Evolutionary conservation across 2,329 filamentous ascomycete genomes (phyloP).

Genomic region (Pseudopyrenochaeta lycopersici): DNA sequence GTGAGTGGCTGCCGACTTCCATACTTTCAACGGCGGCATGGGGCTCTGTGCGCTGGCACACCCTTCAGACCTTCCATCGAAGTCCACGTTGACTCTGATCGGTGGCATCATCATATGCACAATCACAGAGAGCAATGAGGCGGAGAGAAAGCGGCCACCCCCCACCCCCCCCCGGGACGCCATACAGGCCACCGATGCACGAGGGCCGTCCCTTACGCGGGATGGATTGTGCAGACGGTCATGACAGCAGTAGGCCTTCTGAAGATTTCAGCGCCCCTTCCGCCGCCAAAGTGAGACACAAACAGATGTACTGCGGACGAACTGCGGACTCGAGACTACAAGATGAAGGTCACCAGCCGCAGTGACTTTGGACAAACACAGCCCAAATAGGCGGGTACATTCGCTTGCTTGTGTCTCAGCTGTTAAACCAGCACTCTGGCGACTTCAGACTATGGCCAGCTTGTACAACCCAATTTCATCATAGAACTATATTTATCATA

Average conservation of each 20-base stretch:
- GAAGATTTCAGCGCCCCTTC: not conserved
- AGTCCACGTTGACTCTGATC: slow-evolving; percentile 24
- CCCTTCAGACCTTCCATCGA: slow-evolving; percentile 10
- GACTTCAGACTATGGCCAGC: not conserved
- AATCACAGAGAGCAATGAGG: not conserved
- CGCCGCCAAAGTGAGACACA: slow-evolving; percentile 3
- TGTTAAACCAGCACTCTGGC: not conserved
- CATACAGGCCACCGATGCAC: slow-evolving; percentile 4
- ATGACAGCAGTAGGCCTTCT: slow-evolving; percentile 8
- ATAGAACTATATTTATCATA: slow-evolving; percentile 17
- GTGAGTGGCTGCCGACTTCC: slow-evolving; percentile 9
- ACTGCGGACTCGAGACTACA: not conserved
- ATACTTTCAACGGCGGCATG: slow-evolving; percentile 18
- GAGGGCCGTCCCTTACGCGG: slow-evolving; percentile 9
- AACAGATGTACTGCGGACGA: not conserved
- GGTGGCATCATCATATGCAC: slow-evolving; percentile 14
- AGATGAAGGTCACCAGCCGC: not conserved
- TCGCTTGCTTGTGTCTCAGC: not conserved
- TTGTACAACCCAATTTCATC: slow-evolving; percentile 4
- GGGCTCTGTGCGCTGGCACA: slow-evolving; percentile 15
- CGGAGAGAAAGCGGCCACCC: not conserved
- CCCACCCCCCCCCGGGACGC: too few species aligned
- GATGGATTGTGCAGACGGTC: slow-evolving; percentile 4
- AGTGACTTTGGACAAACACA: not conserved
- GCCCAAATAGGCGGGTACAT: not conserved